Conservation (phyloP, 2,329 filamentous ascomycete species). For the Hypoxylon sp. region DNA sequence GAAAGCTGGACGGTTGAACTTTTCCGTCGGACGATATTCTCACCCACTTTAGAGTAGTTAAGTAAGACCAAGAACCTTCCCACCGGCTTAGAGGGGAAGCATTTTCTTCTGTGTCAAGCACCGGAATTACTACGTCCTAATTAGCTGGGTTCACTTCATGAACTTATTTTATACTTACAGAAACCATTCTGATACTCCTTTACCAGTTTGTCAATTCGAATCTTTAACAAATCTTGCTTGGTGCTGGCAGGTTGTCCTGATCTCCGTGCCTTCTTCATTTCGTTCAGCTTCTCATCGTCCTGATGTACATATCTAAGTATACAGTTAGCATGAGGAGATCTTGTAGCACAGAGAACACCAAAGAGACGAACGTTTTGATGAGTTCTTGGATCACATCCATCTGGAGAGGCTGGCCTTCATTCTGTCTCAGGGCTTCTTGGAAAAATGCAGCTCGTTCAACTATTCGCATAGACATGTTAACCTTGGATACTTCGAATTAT, state of each 20-base stretch:
- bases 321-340: conserved; percentile 35
- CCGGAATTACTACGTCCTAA: conserved; percentile 75
- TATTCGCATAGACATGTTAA: conserved; percentile 46
- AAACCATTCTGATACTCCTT: conserved; percentile 87
- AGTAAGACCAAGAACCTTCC: conserved; percentile 84
- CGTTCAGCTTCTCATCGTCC: conserved; percentile 74
- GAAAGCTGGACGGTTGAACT: conserved; percentile 77
- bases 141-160: no score
- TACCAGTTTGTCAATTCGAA: conserved; percentile 74
- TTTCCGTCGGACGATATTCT: conserved; percentile 73
- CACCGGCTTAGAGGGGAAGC: conserved; percentile 73
- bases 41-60: conserved; percentile 79
- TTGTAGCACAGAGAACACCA: background rate
- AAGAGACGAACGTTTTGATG: conserved; percentile 63
- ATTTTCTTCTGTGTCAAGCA: conserved; percentile 74
- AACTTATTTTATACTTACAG: conserved; percentile 68
- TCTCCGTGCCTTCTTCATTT: conserved; percentile 73
- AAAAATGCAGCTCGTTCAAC: conserved; percentile 77
- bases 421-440: conserved; percentile 68
- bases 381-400: conserved; percentile 66
- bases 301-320: conserved; percentile 68
- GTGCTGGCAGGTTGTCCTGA: conserved; percentile 81
- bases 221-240: conserved; percentile 78
- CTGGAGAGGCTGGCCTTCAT: conserved; percentile 59
- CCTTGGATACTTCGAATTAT: no score